Base-by-base conservation (phyloP, 176 grass and related monocot species). In the Pontederia crassipes region DNA sequence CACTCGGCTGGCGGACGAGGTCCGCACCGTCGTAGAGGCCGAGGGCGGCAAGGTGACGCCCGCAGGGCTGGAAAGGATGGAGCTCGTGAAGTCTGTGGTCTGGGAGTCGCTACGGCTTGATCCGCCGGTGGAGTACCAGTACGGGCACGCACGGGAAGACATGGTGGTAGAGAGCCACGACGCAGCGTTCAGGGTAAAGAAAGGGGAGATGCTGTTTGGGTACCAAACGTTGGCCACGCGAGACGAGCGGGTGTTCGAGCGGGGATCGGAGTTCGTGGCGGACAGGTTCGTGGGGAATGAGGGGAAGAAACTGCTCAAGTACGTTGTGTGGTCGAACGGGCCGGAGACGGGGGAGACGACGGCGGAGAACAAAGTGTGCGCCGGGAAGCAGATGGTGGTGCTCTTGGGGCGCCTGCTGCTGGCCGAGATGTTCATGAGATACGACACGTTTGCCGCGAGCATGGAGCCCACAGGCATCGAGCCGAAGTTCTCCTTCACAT, bases 251-350 rank as follows among this genome's bases (percentile, higher is more conserved):
- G 74, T 86, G 58, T 89, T 95, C 54, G 10, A 10, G 4, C 64
- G 67, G 15, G 75, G 49, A 8, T 12, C 52, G 28, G 69, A 83
- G 74, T 89, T 95, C 48, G 74, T 81, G 1, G 35, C 86, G 0
- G 83, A 89, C 46, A 55, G 82, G 24, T 95, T 95, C 67, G 66
- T 81, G 1, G 78, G 60, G 6, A 68, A 50, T 0, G 61, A 14
- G 18, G 75, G 75, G 28, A 24, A 26, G 17, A 28, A 59, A 67
- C 15, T 95, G 54, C 57, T 95, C 8, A 52, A 67, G 64, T 74
- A 86, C 71, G 77, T 95, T 60, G 72, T 79, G n/a, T 95, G 90
- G 90, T 89, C 90, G n/a, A 95, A 95, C 80, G 86, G 86, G 59
- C 35, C 77, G 56, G 90, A 95, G 80, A 89, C 72, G 3, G 55